Evolutionary conservation across 2,329 filamentous ascomycete genomes (phyloP), one percentile per base, ranked within the genome.

Genomic region (Xylaria sp.): DNA sequence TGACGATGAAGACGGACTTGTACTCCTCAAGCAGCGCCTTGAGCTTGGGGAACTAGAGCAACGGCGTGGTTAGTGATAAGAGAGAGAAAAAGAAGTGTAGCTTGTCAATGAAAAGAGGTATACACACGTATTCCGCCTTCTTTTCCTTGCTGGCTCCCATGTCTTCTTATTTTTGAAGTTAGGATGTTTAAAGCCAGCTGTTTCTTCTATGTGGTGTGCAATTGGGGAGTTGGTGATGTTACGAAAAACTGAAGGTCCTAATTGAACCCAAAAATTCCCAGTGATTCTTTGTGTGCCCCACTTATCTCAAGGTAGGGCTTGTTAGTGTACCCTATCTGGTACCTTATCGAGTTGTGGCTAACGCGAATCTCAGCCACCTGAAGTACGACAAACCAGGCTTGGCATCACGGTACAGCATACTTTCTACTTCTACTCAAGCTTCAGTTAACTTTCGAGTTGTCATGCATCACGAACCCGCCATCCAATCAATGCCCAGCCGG

Each of bases 11-110:
- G 88, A 98, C 92, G 81, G 92, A 95, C 84, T 90, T 90, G 92
- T 97, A 98, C 84, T 94, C 91, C 88, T 98, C 93, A 84, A 99
- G 92, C 84, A 98, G 90, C 85, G 84, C 84, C 92, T 98, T 97
- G 84, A 99, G 94, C 94, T 98, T 98, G 85, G 98, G 95, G 89
- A 99, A 99, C 91, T 99, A 97, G 84, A 58, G 45, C n/a, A 53
- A 17, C 45, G 24, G 8, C 39, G 17, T 19, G 62, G 65, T 71
- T 55, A 70, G 64, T 30, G 24, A 27, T 27, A 27, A 27, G 24
- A 27, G 53, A 45, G 36, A 36, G 17, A 54, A 32, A 12, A 51
- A 30, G 21, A 51, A 12, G 17, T 14, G 4, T 12, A 36, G 6
- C 39, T 32, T 2, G 39, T 42, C 24, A 7, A 27, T 27, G 34